Evolutionary conservation across 176 grass and related monocot genomes (phyloP).

Genomic region (Metroxylon sagu): DNA sequence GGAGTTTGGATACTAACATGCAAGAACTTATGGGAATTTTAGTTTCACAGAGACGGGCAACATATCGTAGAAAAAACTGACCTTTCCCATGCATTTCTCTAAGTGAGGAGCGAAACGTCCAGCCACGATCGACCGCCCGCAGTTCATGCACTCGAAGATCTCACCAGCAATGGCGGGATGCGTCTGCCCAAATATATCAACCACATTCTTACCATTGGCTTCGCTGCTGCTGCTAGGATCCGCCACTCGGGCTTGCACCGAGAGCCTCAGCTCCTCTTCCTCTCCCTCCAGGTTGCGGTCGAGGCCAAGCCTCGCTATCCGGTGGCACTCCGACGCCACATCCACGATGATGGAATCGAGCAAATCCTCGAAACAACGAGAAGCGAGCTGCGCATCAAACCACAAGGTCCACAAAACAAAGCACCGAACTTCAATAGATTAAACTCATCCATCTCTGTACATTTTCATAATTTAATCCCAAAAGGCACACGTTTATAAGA

Average conservation of each 20-base stretch:
- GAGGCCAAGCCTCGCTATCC: slow-evolving; percentile 82
- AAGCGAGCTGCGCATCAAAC: slow-evolving; percentile 33
- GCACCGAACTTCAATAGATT: too few relatives aligned
- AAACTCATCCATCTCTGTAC: too few relatives aligned
- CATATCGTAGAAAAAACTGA: slow-evolving; percentile 8
- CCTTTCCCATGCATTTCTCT: slow-evolving; percentile 99
- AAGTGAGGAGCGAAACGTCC: slow-evolving; percentile 93
- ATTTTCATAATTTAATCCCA: neutral
- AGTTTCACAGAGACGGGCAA: too few relatives aligned
- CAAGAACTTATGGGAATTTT: too few relatives aligned
- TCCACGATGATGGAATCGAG: slow-evolving; percentile 80
- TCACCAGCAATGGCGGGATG: slow-evolving; percentile 73
- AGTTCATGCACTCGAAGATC: slow-evolving; percentile 87
- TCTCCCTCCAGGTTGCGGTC: slow-evolving; percentile 82
- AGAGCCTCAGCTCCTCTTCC: slow-evolving; percentile 78
- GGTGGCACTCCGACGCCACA: slow-evolving; percentile 93
- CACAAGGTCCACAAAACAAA: too few relatives aligned
- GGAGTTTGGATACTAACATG: too few relatives aligned
- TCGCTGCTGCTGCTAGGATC: slow-evolving; percentile 30
- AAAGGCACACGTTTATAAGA: neutral
- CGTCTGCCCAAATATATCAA: slow-evolving; percentile 74
- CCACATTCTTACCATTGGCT: slow-evolving; percentile 55
- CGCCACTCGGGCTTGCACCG: slow-evolving; percentile 34
- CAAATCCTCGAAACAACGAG: slow-evolving; percentile 76
- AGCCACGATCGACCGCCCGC: slow-evolving; percentile 62